Evolutionary conservation across 192 early-diverging fungal genomes (phyloP), one percentile per base, ranked within the genome.

Genomic region (Gonapodya prolifera): DNA sequence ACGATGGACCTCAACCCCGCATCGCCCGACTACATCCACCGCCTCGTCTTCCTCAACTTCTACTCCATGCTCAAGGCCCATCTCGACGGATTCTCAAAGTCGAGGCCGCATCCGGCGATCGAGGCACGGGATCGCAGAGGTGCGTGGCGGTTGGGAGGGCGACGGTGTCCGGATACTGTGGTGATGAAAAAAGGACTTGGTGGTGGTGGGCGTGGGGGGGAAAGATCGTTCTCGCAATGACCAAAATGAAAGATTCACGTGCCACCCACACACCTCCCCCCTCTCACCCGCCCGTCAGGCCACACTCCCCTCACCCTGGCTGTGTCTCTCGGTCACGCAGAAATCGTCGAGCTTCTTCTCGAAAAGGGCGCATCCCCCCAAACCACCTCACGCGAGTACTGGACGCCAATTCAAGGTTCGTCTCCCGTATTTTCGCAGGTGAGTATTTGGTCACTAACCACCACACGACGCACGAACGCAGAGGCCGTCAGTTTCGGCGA

Each of bases 401-500:
- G 45, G 45, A 8, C n/a, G 45, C 45, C 45, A 16, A 16, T 69
- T 8, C 45, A 69, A n/a, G 45, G 45, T 69, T 8, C 13, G 45
- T n/a, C 13, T 16, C 8, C 8, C 45, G n/a, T n/a, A n/a, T 8
- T 8, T 8, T 69, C 45, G 45, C 45, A 8, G 45, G 13, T 8
- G n/a, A n/a, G n/a, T n/a, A n/a, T n/a, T n/a, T n/a, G n/a, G 45
- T n/a, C 45, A n/a, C 13, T 16, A 69, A n/a, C 45, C 45, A 69
- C 8, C 45, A 69, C 13, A 69, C 8, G 45, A 8, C 45, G 45
- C 45, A 16, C 45, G 13, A 69, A 8, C 45, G 45, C 45, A 76
- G 87, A 88, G 78, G 86, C 87, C 0, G 84, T 80, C 31, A 81
- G 79, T 61, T 70, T 77, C 36, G 87, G 87, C 17, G 76, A 86